Base-by-base conservation (phyloP, 768 basidiomycete genomes). In the Russula earlei region DNA sequence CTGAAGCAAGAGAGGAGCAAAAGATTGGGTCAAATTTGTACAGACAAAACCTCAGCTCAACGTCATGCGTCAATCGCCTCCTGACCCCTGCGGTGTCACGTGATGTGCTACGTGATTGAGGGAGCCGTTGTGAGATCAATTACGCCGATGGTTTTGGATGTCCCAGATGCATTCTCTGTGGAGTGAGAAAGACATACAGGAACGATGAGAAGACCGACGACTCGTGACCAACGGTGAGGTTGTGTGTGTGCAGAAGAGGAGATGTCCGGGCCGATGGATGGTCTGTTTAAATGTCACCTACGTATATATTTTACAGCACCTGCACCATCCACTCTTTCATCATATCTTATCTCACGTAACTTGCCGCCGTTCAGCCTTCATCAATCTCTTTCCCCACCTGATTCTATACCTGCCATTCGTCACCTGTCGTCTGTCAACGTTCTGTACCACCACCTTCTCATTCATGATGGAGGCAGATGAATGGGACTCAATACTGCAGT, bases 401-500 rank as follows among this genome's bases (percentile, higher is more conserved):
- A 12, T 15, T 5, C 25, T 19, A n/a, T 22, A 19, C 27, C 20
- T 37, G 20, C 24, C 10, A 27, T 50, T 36, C 24, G 5, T 27
- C 34, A 22, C 5, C 7, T 34, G 33, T 14, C 29, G 34, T 9
- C 5, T 3, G 4, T 14, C 34, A 14, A 4, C 19, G 27, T 42
- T 12, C 19, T 38, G 27, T 14, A 22, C 22, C 15, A 24, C 17
- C n/a, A 11, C 6, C n/a, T n/a, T n/a, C n/a, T n/a, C n/a, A n/a
- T 17, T 11, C 27, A 25, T 63, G 9, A 74, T 75, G 71, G 80
- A 79, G 41, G 65, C 71, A 56, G 56, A 73, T 25, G 78, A 81
- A 65, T 83, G 81, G 81, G 75, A 83, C 43, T 77, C 78, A n/a
- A 79, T 82, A 25, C 70, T 82, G 37, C 79, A 82, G 63, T 81